These are phyloP conservation scores for Bryopsis sp. DNA, from an alignment of 139 green algal species.

Conservation along the genomic window DNA sequence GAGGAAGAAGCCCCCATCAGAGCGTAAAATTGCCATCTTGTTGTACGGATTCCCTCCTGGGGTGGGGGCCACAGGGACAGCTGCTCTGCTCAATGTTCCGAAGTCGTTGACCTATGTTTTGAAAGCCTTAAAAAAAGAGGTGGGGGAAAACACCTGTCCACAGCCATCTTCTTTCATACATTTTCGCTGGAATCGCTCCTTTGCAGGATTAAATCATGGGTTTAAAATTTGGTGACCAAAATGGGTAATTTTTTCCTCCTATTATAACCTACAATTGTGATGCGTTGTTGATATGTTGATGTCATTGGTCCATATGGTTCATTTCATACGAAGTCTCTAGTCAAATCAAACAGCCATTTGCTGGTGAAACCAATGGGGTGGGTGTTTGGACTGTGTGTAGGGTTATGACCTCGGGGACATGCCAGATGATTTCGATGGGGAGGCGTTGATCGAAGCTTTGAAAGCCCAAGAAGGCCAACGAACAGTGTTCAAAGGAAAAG, in stretches of 20 bases:
- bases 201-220: no score
- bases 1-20: slow-evolving; percentile 25
- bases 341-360: no score
- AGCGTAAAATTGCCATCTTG: slow-evolving; percentile 66
- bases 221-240: no score
- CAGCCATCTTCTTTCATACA: no score
- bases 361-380: not conserved
- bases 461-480: slow-evolving; percentile 57
- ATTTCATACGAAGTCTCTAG: no score
- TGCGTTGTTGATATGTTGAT: no score
- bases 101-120: slow-evolving; percentile 68
- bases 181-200: no score
- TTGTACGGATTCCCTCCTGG: slow-evolving; percentile 95
- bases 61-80: slow-evolving; percentile 90
- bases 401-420: slow-evolving; percentile 77
- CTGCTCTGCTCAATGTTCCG: slow-evolving; percentile 94
- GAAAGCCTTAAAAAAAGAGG: slow-evolving; percentile 29
- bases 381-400: slow-evolving; percentile 17
- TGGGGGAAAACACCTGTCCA: no score
- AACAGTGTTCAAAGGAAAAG: slow-evolving; percentile 40
- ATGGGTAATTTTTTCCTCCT: no score
- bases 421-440: slow-evolving; percentile 46
- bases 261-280: no score
- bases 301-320: no score
- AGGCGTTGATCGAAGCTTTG: slow-evolving; percentile 55